Evolutionary conservation across 169 alveolate species (phyloP).

Genomic region (Cryptosporidium andersoni): DNA sequence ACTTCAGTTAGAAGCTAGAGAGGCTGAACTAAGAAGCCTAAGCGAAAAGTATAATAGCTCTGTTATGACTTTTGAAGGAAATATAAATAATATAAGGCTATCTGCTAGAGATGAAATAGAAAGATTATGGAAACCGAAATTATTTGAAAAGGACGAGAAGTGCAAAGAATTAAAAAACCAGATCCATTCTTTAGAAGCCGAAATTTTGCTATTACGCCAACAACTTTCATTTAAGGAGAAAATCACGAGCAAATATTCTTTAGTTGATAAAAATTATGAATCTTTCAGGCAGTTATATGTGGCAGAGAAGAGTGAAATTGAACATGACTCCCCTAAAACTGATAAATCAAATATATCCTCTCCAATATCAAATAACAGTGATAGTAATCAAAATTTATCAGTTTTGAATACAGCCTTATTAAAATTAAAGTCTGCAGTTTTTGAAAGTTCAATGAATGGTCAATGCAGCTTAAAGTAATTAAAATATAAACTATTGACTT

Average conservation of each 20-base stretch:
- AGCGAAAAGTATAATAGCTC: constrained; percentile 41
- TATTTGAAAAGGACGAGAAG: constrained; percentile 21
- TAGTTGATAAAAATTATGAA: no score
- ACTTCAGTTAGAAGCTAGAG: constrained; percentile 51
- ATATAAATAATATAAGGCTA: constrained; percentile 23
- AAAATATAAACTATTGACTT: no score
- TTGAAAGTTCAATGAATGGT: no score
- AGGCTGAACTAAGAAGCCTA: constrained; percentile 35
- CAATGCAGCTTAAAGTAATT: no score
- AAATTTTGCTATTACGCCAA: constrained; percentile 52
- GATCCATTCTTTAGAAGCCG: constrained; percentile 56
- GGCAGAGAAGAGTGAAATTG: no score
- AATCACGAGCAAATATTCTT: neutral
- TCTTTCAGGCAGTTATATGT: no score
- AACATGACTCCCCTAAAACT: neutral
- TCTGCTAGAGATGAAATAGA: constrained; percentile 68
- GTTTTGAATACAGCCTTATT: constrained; percentile 34
- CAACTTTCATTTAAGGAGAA: constrained; percentile 46
- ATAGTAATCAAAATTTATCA: constrained; percentile 12
- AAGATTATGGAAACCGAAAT: constrained; percentile 59
- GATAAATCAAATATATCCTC: neutral
- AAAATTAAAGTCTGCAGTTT: constrained; percentile 14
- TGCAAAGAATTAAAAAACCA: constrained; percentile 42
- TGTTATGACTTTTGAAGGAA: constrained; percentile 16
- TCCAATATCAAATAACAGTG: neutral